phyloP scores from a whole-genome alignment of 2,329 filamentous ascomycete species.

The Trichoderma breve region DNA sequence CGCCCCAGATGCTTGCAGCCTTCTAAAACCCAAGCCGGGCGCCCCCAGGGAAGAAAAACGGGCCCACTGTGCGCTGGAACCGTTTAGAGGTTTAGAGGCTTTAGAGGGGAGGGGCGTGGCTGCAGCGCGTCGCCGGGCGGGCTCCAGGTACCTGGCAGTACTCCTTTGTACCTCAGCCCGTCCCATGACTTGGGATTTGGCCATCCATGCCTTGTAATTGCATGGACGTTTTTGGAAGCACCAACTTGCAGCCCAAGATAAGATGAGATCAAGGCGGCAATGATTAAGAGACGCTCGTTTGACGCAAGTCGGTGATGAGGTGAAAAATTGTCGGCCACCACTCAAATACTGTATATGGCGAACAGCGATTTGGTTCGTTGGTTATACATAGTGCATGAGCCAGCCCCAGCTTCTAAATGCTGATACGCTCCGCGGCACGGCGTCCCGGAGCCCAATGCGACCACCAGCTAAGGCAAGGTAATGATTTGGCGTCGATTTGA shows the following conservation, averaged over 20 bases:
- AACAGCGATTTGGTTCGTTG: neutral
- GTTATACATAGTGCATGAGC: neutral
- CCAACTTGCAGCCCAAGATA: neutral
- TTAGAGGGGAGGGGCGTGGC: slow-evolving; percentile 8
- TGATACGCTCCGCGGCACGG: slow-evolving; percentile 12
- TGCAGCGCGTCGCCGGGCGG: neutral
- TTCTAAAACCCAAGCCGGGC: slow-evolving; percentile 12
- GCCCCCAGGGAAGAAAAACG: neutral
- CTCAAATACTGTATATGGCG: neutral
- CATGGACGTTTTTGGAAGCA: neutral
- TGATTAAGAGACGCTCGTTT: neutral
- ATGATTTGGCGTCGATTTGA: slow-evolving; percentile 1
- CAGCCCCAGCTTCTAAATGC: slow-evolving; percentile 2
- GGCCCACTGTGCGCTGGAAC: neutral
- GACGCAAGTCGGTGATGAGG: neutral
- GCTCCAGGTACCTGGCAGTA: slow-evolving; percentile 8
- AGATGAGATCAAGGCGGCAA: neutral
- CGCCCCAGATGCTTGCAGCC: slow-evolving; percentile 14
- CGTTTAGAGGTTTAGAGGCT: neutral
- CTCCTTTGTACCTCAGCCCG: neutral
- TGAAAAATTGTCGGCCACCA: neutral
- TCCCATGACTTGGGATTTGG: slow-evolving; percentile 1
- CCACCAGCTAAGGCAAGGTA: neutral
- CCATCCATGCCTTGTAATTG: neutral
- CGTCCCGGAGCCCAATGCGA: slow-evolving; percentile 16